Base-by-base conservation (phyloP, 2,329 filamentous ascomycete species). In the Apiospora saccharicola region DNA sequence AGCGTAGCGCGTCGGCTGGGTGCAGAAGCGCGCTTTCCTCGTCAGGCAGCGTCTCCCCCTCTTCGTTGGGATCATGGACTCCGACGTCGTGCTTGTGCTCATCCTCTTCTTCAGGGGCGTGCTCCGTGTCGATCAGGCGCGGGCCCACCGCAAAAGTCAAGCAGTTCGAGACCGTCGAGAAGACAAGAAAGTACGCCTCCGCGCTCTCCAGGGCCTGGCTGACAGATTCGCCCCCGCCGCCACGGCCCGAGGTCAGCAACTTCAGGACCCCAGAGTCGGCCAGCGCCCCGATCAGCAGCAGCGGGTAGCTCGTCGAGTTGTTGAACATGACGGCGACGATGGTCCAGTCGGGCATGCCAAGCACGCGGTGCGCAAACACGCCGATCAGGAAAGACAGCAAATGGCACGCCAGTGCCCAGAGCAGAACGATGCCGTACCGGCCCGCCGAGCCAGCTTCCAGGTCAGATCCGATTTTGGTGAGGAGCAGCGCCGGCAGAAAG, bases 101-200 rank as follows among this genome's bases (percentile, higher is more conserved):
- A 7, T 79, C 76, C 10, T 78, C 75, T 2, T 79, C 73, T 12
- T 83, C 80, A 0, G 83, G 81, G 1, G 78, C 79, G 69, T 83
- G 78, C 71, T 84, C 82, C 0, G 78, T 80, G 74, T 88, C 87
- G 67, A 92, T 84, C 51, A 92, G 81, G 16, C 86, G 82, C 0
- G 90, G 90, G 0, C 90, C 91, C 3, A 92, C 81, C 0, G 89
- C 89, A 78, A 92, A 93, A 0, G 90, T 92, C 72, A 92, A 80
- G 70, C 87, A 89, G 76, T 90, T 91, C 57, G 86, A 87, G 13
- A 92, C 84, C 71, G 91, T 91, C 4, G 90, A 87, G 74, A 90
- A 92, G 72, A 93, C 87, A 4, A 93, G 81, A 76, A 93, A 92
- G 79, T 91, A 93, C 19, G 88, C 89, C 77, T 91, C 89, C 8